phyloP scores from a whole-genome alignment of 2,329 filamentous ascomycete species.

The Dryadomyces sulphureus region DNA sequence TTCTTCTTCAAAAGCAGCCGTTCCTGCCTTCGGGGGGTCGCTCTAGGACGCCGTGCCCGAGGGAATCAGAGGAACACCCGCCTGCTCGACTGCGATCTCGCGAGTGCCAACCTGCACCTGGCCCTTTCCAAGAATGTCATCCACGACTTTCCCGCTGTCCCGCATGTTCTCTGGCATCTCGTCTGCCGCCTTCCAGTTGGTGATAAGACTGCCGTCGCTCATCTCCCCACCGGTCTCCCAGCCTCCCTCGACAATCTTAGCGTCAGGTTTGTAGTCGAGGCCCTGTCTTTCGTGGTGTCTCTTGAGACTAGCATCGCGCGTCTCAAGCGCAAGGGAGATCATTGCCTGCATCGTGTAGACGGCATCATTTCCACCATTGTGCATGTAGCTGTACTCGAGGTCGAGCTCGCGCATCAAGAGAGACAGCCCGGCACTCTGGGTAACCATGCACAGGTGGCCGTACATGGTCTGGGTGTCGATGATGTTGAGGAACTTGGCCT shows the following conservation, averaged over 20 bases:
- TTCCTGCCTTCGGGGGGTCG: too few relatives aligned
- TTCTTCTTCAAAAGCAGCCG: too few relatives aligned
- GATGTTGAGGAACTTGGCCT: conserved; percentile 41
- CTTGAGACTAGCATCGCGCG: conserved; percentile 15
- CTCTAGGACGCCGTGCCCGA: too few relatives aligned
- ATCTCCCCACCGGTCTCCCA: conserved; percentile 19
- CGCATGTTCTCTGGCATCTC: too few relatives aligned
- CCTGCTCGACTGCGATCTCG: too few relatives aligned
- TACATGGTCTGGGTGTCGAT: conserved; percentile 64
- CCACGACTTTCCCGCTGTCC: too few relatives aligned
- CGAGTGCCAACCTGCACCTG: background rate
- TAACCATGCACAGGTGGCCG: conserved; percentile 41
- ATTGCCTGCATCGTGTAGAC: conserved; percentile 63
- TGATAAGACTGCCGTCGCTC: conserved; percentile 20
- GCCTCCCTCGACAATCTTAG: conserved; percentile 10
- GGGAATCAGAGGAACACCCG: too few relatives aligned
- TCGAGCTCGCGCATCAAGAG: conserved; percentile 49
- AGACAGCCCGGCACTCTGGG: conserved; percentile 39
- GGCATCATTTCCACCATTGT: conserved; percentile 82
- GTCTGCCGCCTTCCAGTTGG: too few relatives aligned
- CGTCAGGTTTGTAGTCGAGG: background rate
- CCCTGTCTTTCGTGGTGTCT: conserved; percentile 3
- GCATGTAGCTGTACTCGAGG: conserved; percentile 50
- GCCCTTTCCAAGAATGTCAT: too few relatives aligned
- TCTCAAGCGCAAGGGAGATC: conserved; percentile 40